Percentiles rank a stretch among this genome's conserved stretches.
Evolutionary conservation across 2,329 filamentous ascomycete species (phyloP).

Genomic region (Paracoccidioides brasiliensis): DNA sequence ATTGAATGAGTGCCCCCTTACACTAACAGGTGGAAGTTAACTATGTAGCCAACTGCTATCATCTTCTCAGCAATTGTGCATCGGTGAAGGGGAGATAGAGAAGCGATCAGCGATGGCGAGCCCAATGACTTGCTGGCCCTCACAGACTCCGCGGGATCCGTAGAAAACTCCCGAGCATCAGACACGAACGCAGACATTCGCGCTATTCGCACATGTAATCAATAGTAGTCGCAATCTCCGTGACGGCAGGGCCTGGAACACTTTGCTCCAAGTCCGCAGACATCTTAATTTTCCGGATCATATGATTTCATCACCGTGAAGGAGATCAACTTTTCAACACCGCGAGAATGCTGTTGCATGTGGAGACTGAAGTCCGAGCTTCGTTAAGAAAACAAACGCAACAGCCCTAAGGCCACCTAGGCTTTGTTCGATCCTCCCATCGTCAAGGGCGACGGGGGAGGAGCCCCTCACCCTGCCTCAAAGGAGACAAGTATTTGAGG

Average conservation of each 20-base stretch:
- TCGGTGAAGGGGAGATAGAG: too few species aligned
- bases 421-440: not conserved
- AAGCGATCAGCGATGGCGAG: not conserved
- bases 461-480: too few species aligned
- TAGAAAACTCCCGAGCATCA: not conserved
- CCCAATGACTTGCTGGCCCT: not conserved
- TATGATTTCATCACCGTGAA: not conserved
- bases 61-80: too few species aligned
- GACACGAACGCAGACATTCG: not conserved
- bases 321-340: not conserved
- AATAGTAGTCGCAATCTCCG: not conserved
- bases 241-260: not conserved
- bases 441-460: too few species aligned
- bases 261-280: not conserved
- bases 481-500: too few species aligned
- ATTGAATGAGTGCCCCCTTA: too few species aligned
- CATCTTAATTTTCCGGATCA: not conserved
- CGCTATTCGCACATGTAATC: not conserved
- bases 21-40: too few species aligned
- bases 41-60: too few species aligned
- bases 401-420: not conserved
- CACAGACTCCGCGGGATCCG: not conserved
- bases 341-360: not conserved
- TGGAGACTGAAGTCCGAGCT: not conserved
- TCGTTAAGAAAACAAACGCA: not conserved